phyloP scores from a whole-genome alignment of 306 rosid species.

The Prosopis cineraria region DNA sequence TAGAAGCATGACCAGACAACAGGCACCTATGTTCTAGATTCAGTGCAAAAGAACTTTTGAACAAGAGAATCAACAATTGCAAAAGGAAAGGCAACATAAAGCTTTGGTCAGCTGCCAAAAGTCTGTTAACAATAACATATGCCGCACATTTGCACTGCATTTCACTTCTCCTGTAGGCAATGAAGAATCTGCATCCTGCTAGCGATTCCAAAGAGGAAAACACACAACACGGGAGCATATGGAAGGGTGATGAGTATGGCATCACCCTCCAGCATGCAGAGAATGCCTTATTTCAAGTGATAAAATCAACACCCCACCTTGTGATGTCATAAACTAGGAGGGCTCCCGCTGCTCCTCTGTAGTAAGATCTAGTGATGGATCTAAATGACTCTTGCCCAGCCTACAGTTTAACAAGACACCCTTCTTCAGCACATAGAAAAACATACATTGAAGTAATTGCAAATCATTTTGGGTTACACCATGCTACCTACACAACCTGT shows the following conservation, averaged over 20 bases:
- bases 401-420: slow-evolving; percentile 46
- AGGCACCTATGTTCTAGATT: slow-evolving; percentile 1
- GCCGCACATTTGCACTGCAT: slow-evolving; percentile 10
- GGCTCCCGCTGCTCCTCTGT: slow-evolving; percentile 92
- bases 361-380: slow-evolving; percentile 94
- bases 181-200: background rate
- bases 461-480: background rate
- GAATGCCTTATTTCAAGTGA: slow-evolving; percentile 8
- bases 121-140: background rate
- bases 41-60: slow-evolving; percentile 5
- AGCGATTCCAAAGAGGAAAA: slow-evolving; percentile 5
- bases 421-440: slow-evolving; percentile 31
- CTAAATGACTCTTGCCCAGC: slow-evolving; percentile 99
- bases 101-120: slow-evolving; percentile 1
- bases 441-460: background rate
- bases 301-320: slow-evolving; percentile 51
- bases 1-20: background rate
- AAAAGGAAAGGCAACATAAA: background rate
- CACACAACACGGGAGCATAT: background rate
- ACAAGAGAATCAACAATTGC: slow-evolving; percentile 1
- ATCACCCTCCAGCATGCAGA: background rate
- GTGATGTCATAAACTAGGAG: slow-evolving; percentile 95
- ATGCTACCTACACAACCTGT: background rate
- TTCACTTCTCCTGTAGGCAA: slow-evolving; percentile 7
- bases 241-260: background rate